A percentile compares a stretch with the other conserved stretches of the same genome.
Conservation (phyloP, 1,284 basidiomycete genomes). For the Leucocoprinus gongylophorus region DNA sequence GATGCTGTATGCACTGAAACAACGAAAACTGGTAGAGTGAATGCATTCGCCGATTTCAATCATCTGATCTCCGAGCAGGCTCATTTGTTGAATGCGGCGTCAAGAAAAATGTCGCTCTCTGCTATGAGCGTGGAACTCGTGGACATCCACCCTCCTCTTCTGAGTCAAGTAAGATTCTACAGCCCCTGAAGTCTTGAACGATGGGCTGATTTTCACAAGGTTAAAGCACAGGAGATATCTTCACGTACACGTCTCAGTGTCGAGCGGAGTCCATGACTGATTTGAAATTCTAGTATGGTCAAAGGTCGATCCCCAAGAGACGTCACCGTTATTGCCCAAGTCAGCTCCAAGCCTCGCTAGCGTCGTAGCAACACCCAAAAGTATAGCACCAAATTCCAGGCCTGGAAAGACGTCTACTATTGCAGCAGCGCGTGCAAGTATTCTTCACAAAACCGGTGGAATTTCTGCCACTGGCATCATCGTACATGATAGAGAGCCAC, state of each 20-base stretch:
- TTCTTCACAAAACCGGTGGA: background rate
- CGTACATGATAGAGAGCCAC: background rate
- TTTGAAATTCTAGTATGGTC: conserved; percentile 5
- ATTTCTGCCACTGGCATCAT: background rate
- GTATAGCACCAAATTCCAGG: background rate
- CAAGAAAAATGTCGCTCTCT: conserved; percentile 5
- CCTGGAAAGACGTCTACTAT: background rate
- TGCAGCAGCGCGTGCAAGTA: background rate
- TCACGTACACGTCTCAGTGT: background rate
- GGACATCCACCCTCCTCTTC: background rate
- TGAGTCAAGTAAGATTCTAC: conserved; percentile 7
- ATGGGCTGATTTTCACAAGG: background rate
- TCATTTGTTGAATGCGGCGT: background rate
- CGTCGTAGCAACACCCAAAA: background rate
- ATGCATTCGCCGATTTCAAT: background rate
- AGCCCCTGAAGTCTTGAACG: background rate
- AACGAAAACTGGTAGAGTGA: conserved; percentile 10
- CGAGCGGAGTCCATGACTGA: background rate
- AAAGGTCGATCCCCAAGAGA: conserved; percentile 7
- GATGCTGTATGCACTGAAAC: conserved; percentile 33
- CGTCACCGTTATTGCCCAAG: conserved; percentile 7
- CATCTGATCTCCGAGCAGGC: background rate
- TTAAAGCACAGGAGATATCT: conserved; percentile 6
- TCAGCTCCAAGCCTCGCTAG: background rate
- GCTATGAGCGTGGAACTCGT: background rate